These are phyloP conservation scores for Podaxis pistillaris DNA, from an alignment of 768 basidiomycete genomes.

Conservation along the genomic window DNA sequence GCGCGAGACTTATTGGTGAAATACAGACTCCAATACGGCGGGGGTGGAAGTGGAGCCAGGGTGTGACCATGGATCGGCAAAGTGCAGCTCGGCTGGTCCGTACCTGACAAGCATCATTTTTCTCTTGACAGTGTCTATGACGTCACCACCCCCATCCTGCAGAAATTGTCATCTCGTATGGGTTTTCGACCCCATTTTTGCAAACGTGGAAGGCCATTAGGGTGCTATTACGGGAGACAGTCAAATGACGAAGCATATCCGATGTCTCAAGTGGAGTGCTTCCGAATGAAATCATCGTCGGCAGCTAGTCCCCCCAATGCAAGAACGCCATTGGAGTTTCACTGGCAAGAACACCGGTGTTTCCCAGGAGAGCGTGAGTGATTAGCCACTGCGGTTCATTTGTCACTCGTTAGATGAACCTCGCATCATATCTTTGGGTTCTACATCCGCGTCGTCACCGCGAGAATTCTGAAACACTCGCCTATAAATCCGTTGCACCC, in stretches of 20 bases:
- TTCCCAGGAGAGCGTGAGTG: slow-evolving; percentile 2
- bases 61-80: not conserved
- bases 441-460: slow-evolving; percentile 2
- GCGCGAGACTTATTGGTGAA: not conserved
- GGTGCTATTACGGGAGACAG: slow-evolving; percentile 2
- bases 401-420: not conserved
- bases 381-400: slow-evolving; percentile 3
- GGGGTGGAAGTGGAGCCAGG: slow-evolving; percentile 1
- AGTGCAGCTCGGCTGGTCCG: not conserved
- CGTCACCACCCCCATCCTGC: slow-evolving; percentile 1
- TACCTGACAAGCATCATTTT: not conserved
- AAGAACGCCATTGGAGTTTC: slow-evolving; percentile 8
- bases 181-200: slow-evolving; percentile 5
- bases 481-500: not conserved
- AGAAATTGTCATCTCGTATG: not conserved
- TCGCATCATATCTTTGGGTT: slow-evolving; percentile 1
- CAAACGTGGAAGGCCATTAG: slow-evolving; percentile 7
- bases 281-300: not conserved
- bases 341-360: not conserved
- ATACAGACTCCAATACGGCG: not conserved
- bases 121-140: not conserved
- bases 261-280: not conserved
- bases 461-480: slow-evolving; percentile 8
- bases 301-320: not conserved
- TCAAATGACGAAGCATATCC: slow-evolving; percentile 10